Base-by-base conservation (phyloP, 768 basidiomycete species). In the Lactifluus piperatus region DNA sequence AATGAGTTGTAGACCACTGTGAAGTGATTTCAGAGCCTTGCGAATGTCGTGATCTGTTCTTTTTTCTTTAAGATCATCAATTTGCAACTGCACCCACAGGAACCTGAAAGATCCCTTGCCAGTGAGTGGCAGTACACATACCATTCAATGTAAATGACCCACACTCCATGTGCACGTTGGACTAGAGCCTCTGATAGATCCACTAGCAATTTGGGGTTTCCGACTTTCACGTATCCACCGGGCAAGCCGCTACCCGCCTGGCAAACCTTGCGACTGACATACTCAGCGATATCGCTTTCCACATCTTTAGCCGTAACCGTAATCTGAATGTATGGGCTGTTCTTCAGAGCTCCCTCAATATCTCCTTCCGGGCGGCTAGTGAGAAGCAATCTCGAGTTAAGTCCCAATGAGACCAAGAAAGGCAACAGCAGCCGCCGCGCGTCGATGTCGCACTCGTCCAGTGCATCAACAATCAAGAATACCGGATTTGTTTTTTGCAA, bases 261-360 rank as follows among this genome's bases (percentile, higher is more conserved):
- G 27, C 27, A n/a, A 22, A 57, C 37, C 20, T 51, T 57, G 18
- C 56, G 48, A 30, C 29, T 14, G 36, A 57, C 48, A 24, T 48
- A 57, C 22, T 57, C 29, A 39, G 37, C n/a, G 10, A 57, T 57
- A 27, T 57, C n/a, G n/a, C n/a, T n/a, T n/a, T n/a, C n/a, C n/a
- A n/a, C n/a, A n/a, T n/a, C n/a, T n/a, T n/a, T n/a, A 32, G 50
- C 46, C 16, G 20, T n/a, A 22, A 37, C 46, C 24, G 46, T 39
- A 11, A 50, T 50, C 26, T 37, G 11, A 8, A 57, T 32, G 8
- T 3, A 49, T 29, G 48, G 46, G 14, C n/a, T 16, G 29, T 10
- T 41, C 39, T 41, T 26, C n/a, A 57, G 47, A 36, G 48, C 29
- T 13, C 43, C 30, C 47, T n/a, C 22, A 18, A 50, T 49, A 7